Evolutionary conservation across 202 grass and related monocot species (phyloP).

Genomic region (Tripidium arundinaceum): DNA sequence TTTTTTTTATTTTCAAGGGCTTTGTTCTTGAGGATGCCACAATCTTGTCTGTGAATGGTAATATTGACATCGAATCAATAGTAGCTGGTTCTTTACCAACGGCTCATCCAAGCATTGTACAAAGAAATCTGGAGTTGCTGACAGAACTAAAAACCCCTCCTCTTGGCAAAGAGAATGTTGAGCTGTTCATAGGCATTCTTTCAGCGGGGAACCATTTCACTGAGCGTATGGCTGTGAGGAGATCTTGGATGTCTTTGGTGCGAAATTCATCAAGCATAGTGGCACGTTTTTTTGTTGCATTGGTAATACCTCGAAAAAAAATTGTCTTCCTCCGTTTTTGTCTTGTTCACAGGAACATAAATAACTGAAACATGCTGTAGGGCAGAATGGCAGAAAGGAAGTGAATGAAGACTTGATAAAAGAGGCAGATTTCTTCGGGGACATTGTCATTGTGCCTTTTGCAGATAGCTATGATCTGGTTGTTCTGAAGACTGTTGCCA

Average conservation of each 20-base stretch:
- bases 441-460: conserved; percentile 91
- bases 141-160: conserved; percentile 57
- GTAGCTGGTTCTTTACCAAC: conserved; percentile 72
- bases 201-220: conserved; percentile 90
- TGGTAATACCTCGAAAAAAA: conserved; percentile 44
- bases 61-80: conserved; percentile 63
- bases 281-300: conserved; percentile 90
- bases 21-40: conserved; percentile 79
- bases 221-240: conserved; percentile 91
- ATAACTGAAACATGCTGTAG: conserved; percentile 36
- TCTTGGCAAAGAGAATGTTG: conserved; percentile 51
- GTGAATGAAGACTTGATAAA: conserved; percentile 75
- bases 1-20: conserved; percentile 44
- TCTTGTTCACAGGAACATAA: not conserved
- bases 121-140: conserved; percentile 64
- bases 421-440: conserved; percentile 81
- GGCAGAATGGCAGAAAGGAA: conserved; percentile 73
- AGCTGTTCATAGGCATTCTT: conserved; percentile 88
- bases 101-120: conserved; percentile 43
- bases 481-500: conserved; percentile 90
- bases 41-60: conserved; percentile 54
- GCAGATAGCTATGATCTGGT: conserved; percentile 83
- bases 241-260: conserved; percentile 92
- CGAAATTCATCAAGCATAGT: conserved; percentile 67
- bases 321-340: not conserved